Evolutionary conservation across 768 basidiomycete species (phyloP).

Genomic region (Russula sp.): DNA sequence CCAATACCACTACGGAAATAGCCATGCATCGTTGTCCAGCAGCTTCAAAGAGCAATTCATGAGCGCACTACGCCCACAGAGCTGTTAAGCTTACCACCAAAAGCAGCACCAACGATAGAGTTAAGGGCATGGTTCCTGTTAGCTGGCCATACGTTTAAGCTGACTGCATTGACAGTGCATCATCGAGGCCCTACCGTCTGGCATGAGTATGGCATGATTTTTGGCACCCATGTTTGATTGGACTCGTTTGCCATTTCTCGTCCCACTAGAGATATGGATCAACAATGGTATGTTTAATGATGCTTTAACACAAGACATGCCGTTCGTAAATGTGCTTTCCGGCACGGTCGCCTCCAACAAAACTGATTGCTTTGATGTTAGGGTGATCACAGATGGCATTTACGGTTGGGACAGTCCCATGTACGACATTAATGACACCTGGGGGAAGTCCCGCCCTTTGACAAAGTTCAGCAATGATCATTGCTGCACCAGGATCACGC

Average conservation of each 20-base stretch:
- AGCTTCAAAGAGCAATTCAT: slow-evolving; percentile 38
- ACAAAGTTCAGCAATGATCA: slow-evolving; percentile 96
- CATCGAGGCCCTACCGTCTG: slow-evolving; percentile 57
- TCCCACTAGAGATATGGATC: slow-evolving; percentile 46
- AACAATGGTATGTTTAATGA: slow-evolving; percentile 7
- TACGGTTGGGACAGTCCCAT: slow-evolving; percentile 84
- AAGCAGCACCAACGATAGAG: slow-evolving; percentile 88
- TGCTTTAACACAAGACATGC: slow-evolving; percentile 27
- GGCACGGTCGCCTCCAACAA: slow-evolving; percentile 90
- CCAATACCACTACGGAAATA: slow-evolving; percentile 80
- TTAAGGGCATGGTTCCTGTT: slow-evolving; percentile 91
- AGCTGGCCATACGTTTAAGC: slow-evolving; percentile 37
- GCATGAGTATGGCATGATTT: slow-evolving; percentile 91
- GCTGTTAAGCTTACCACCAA: slow-evolving; percentile 52
- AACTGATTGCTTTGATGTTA: slow-evolving; percentile 87
- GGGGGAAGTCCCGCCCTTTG: slow-evolving; percentile 78
- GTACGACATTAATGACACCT: slow-evolving; percentile 88
- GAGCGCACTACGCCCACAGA: slow-evolving; percentile 21
- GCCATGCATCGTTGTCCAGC: slow-evolving; percentile 99
- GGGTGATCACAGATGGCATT: slow-evolving; percentile 93
- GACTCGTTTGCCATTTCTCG: slow-evolving; percentile 65
- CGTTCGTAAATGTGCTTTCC: slow-evolving; percentile 92
- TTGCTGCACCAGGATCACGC: slow-evolving; percentile 92
- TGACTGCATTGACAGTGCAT: not conserved
- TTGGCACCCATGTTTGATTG: slow-evolving; percentile 90